These are phyloP conservation scores for Lipomyces spencermartinsiae DNA, from an alignment of 805 yeast genomes.

Conservation along the genomic window DNA sequence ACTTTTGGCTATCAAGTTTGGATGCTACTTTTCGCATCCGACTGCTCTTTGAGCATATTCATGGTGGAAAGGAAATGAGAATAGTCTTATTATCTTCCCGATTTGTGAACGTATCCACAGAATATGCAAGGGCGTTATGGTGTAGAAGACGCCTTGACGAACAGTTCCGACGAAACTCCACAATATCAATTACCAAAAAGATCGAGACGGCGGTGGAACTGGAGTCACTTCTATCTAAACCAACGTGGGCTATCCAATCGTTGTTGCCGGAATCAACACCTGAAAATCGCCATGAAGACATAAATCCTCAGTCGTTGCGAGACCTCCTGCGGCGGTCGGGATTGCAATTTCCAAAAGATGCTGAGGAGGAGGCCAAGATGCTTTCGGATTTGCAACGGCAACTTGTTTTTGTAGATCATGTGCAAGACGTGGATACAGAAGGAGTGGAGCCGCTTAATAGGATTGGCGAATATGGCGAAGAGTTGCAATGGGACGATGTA, in stretches of 20 bases:
- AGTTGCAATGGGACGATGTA: conserved; percentile 31
- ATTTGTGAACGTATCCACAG: background rate
- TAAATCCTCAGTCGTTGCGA: conserved; percentile 38
- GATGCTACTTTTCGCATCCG: too few relatives aligned
- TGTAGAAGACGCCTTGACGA: background rate
- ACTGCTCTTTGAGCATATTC: background rate
- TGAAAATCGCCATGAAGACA: conserved; percentile 19
- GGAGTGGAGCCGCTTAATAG: conserved; percentile 46
- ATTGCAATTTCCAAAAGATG: conserved; percentile 37
- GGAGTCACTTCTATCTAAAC: conserved; percentile 14
- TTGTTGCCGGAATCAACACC: conserved; percentile 15
- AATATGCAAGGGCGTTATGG: background rate
- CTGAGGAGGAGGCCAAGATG: conserved; percentile 37
- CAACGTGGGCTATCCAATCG: conserved; percentile 26
- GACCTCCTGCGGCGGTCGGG: conserved; percentile 45
- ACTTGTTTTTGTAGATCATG: conserved; percentile 49
- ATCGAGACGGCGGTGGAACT: conserved; percentile 21
- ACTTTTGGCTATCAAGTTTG: too few relatives aligned
- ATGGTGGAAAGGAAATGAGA: background rate
- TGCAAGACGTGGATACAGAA: conserved; percentile 46
- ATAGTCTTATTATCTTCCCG: background rate
- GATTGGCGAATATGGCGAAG: conserved; percentile 26
- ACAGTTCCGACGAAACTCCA: background rate
- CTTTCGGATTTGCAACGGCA: conserved; percentile 46
- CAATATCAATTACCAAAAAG: conserved; percentile 2